A percentile compares a stretch with the other conserved stretches of the same genome.
These are phyloP conservation scores for Adansonia digitata DNA, from an alignment of 345 rosid species.

Conservation along the genomic window DNA sequence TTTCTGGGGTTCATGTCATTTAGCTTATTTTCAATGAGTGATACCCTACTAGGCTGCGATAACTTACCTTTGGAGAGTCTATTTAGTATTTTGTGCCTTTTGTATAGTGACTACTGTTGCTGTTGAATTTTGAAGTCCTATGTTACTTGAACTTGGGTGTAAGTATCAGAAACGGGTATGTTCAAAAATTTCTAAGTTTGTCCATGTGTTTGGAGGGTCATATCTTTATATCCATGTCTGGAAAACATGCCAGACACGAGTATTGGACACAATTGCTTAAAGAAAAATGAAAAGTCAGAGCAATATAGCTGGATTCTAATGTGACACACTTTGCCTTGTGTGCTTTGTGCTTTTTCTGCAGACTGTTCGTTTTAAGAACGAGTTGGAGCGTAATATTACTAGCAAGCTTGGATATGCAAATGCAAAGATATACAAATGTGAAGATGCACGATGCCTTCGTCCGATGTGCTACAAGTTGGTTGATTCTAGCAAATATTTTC, in stretches of 20 bases:
- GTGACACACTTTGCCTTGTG: too few species aligned
- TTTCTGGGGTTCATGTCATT: constrained; percentile 91
- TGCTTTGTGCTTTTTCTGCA: constrained; percentile 29
- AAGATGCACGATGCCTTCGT: constrained; percentile 85
- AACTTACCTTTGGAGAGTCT: not conserved
- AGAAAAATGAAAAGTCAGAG: too few species aligned
- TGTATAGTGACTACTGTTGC: not conserved
- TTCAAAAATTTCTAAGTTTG: too few species aligned
- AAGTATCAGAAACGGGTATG: too few species aligned
- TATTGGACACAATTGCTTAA: too few species aligned
- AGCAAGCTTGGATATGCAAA: constrained; percentile 98
- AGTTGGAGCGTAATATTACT: constrained; percentile 90
- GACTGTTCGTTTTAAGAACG: constrained; percentile 98
- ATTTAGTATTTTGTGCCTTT: not conserved
- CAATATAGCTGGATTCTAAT: too few species aligned
- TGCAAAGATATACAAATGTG: constrained; percentile 97
- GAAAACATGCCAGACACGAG: too few species aligned
- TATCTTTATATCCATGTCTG: too few species aligned
- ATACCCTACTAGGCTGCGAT: not conserved
- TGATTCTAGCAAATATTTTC: constrained; percentile 1
- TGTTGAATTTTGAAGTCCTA: not conserved
- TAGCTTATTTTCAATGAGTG: not conserved
- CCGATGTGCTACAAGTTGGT: constrained; percentile 92
- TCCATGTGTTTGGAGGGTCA: too few species aligned
- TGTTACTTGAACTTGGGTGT: too few species aligned